Conservation (phyloP, 768 basidiomycete genomes). For the Russula ochroleuca region DNA sequence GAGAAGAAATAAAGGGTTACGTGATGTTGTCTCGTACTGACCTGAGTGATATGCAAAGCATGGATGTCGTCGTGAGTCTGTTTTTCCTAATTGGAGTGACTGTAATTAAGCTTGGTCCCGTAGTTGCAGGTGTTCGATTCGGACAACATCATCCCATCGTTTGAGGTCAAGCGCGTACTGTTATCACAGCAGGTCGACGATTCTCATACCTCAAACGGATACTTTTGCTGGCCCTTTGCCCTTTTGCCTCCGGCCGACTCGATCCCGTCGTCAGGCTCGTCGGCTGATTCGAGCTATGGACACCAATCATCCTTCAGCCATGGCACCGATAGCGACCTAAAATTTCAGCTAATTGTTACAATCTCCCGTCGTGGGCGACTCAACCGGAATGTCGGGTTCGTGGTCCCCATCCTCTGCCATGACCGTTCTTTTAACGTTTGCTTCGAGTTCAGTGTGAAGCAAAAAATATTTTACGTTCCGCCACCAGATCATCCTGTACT, state of each 20-base stretch:
- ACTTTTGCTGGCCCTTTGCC: slow-evolving; percentile 16
- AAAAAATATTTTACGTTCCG: not conserved
- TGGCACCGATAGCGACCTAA: not conserved
- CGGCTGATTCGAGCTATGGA: not conserved
- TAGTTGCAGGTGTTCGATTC: slow-evolving; percentile 14
- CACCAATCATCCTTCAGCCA: not conserved
- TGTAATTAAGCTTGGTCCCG: not conserved
- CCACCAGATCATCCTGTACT: not conserved
- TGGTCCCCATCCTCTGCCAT: not conserved
- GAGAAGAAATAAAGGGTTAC: slow-evolving; percentile 18
- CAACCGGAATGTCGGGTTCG: slow-evolving; percentile 14
- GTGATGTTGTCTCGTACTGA: slow-evolving; percentile 9
- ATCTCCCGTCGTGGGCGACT: slow-evolving; percentile 13
- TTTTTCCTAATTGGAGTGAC: too few species aligned
- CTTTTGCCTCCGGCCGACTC: not conserved
- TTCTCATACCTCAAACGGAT: not conserved
- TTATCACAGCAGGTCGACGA: slow-evolving; percentile 7
- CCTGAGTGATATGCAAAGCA: slow-evolving; percentile 2
- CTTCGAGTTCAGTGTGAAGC: slow-evolving; percentile 1
- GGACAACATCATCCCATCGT: not conserved
- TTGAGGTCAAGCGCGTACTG: slow-evolving; percentile 4
- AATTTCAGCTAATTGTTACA: slow-evolving; percentile 13
- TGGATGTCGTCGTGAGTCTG: slow-evolving; percentile 23
- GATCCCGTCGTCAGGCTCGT: not conserved
- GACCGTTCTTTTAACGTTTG: not conserved